Evolutionary conservation across 1,284 basidiomycete genomes (phyloP).

Genomic region (Fomitopsis palustris): DNA sequence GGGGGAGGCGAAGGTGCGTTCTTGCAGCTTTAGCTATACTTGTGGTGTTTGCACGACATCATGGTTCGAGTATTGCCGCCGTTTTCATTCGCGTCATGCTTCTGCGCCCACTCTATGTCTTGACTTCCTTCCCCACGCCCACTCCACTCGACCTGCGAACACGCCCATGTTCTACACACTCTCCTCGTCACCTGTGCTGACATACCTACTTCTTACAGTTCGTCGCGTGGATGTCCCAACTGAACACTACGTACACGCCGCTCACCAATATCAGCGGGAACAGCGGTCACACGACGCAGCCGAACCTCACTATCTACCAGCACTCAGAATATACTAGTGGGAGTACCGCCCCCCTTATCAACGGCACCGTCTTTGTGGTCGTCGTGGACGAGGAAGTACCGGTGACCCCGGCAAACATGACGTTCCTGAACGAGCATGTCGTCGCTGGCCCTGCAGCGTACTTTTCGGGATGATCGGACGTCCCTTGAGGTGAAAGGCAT

Average conservation of each 20-base stretch:
- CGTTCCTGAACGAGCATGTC: slow-evolving; percentile 50
- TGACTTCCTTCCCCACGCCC: background rate
- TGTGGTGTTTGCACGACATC: no score
- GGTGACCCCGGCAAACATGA: slow-evolving; percentile 61
- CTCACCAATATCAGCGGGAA: slow-evolving; percentile 41
- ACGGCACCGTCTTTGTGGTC: slow-evolving; percentile 57
- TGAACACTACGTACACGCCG: slow-evolving; percentile 62
- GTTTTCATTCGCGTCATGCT: background rate
- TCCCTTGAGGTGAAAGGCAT: background rate
- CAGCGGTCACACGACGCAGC: slow-evolving; percentile 47
- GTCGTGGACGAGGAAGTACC: slow-evolving; percentile 47
- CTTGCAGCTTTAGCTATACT: background rate
- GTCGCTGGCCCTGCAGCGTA: slow-evolving; percentile 57
- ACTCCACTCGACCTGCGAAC: background rate
- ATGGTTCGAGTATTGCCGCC: background rate
- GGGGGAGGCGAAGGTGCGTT: slow-evolving; percentile 36
- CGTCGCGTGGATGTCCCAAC: slow-evolving; percentile 54
- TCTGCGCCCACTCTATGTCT: background rate
- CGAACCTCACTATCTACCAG: slow-evolving; percentile 39
- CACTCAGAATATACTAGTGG: slow-evolving; percentile 4
- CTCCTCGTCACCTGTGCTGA: slow-evolving; percentile 15
- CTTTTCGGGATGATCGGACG: slow-evolving; percentile 36
- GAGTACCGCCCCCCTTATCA: slow-evolving; percentile 34
- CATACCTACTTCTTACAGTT: slow-evolving; percentile 23
- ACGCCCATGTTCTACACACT: background rate